Evolutionary conservation across 305 asterid genomes (phyloP), one percentile per base, ranked within the genome.

Genomic region (Withania somnifera): DNA sequence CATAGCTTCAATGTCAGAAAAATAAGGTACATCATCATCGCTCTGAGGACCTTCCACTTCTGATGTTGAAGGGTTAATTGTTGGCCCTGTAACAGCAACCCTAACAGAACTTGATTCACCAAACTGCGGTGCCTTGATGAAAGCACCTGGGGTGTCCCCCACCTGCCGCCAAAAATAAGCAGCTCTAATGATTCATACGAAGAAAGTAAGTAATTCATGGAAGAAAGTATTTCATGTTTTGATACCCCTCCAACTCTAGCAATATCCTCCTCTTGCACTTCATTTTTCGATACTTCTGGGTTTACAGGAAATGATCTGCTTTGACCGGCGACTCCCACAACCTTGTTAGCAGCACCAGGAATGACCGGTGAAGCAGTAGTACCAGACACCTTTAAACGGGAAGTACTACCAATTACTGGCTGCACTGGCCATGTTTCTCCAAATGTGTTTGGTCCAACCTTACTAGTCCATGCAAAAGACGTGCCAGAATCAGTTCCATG

Each of bases 1-100:
- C 99, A 92, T 90, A 86, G 98, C 97, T 91, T 97, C 99, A 69
- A 97, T 84, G 66, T 97, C 99, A 73, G 99, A 97, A 90, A 71
- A 93, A 86, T 87, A 93, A 67, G 99, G 99, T 85, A 93, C 91
- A 11, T 94, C 98, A 57, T 89, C 95, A 80, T 94, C 99, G 82
- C 92, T 87, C 79, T 79, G 89, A 77, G 92, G 89, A 79, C 91
- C 97, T 64, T 89, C 97, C 52, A 69, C 85, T 85, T 92, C 94
- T 20, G 95, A 93, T 28, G 80, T 81, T 51, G 89, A 87, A 67
- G 88, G 88, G 14, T 89, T 87, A 57, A 82, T 88, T 78, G 14
- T 78, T 75, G 91, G 68, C 82, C 88, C 95, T 66, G 88, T 82
- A 77, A 75, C 80, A 77, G 88, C 82, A 80, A 22, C 64, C 84